phyloP scores from a whole-genome alignment of 257 asterid genomes.

The Handroanthus guayacan region DNA sequence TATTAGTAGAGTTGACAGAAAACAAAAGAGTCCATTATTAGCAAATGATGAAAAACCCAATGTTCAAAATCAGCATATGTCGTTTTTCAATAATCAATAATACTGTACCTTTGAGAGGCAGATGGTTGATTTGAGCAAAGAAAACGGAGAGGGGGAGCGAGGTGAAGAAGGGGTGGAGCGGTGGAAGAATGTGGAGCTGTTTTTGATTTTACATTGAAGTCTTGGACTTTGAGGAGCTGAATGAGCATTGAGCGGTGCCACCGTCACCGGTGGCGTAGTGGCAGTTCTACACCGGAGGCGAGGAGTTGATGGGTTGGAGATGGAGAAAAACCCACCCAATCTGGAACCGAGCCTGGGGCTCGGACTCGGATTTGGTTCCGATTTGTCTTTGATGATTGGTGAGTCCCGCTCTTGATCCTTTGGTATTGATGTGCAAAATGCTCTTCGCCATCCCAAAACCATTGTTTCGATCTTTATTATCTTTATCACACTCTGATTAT shows the following conservation, averaged over 20 bases:
- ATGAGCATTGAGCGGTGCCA: constrained; percentile 27
- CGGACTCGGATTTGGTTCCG: constrained; percentile 49
- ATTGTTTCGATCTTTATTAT: constrained; percentile 29
- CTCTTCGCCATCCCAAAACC: constrained; percentile 81
- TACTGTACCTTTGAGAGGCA: constrained; percentile 59
- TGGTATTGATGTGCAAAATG: constrained; percentile 73
- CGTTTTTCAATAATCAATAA: neutral
- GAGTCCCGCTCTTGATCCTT: constrained; percentile 46
- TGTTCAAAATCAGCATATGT: neutral
- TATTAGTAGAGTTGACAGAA: neutral
- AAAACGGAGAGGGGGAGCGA: constrained; percentile 67
- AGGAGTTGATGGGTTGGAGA: constrained; percentile 75
- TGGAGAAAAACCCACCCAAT: constrained; percentile 57
- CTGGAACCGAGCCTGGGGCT: constrained; percentile 48
- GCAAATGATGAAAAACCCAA: neutral
- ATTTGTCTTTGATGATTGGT: neutral
- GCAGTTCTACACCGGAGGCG: constrained; percentile 56
- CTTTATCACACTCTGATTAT: neutral
- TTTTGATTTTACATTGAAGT: constrained; percentile 55
- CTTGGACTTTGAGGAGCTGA: constrained; percentile 54
- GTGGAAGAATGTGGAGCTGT: constrained; percentile 52
- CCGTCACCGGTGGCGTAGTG: constrained; percentile 2
- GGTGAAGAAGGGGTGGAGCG: constrained; percentile 77
- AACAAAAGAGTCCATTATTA: neutral
- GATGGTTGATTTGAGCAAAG: constrained; percentile 63